Evolutionary conservation across 495 filamentous ascomycete species (phyloP).

Genomic region (Parmelia sp.): DNA sequence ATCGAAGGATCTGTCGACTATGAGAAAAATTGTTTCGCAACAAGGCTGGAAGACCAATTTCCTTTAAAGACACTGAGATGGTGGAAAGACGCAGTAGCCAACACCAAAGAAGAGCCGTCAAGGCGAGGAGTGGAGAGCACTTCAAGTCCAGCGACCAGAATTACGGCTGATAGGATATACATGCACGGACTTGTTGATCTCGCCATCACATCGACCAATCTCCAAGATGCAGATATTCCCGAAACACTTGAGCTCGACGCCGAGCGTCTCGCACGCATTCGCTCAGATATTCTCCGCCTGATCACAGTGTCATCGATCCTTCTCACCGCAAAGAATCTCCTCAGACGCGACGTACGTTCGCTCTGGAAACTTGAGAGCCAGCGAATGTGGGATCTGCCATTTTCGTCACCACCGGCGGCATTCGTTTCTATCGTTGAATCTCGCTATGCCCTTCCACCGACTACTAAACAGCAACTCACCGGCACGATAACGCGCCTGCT

Average conservation of each 20-base stretch:
- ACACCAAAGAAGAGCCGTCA: conserved; percentile 62
- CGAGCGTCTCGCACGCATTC: conserved; percentile 60
- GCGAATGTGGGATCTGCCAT: conserved; percentile 58
- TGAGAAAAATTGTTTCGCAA: conserved; percentile 69
- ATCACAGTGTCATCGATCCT: conserved; percentile 76
- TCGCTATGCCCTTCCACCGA: conserved; percentile 67
- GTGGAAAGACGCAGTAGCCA: conserved; percentile 63
- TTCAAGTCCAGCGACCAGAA: conserved; percentile 46
- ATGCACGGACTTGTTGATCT: conserved; percentile 64
- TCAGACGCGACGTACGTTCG: conserved; percentile 83
- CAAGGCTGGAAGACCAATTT: conserved; percentile 57
- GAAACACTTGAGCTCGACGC: conserved; percentile 82
- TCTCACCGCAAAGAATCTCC: conserved; percentile 87
- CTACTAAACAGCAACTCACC: conserved; percentile 39
- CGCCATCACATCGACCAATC: conserved; percentile 51
- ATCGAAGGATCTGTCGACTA: conserved; percentile 75
- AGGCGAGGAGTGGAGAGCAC: conserved; percentile 67
- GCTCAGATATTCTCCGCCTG: conserved; percentile 63
- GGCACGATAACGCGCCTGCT: conserved; percentile 53
- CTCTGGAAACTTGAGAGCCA: conserved; percentile 85
- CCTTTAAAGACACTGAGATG: conserved; percentile 62
- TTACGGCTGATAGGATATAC: conserved; percentile 67
- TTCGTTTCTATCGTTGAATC: conserved; percentile 74
- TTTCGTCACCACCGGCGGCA: conserved; percentile 53
- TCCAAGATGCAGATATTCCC: conserved; percentile 57